Evolutionary conservation across 768 basidiomycete genomes (phyloP).

Genomic region (Tulasnella sp.): DNA sequence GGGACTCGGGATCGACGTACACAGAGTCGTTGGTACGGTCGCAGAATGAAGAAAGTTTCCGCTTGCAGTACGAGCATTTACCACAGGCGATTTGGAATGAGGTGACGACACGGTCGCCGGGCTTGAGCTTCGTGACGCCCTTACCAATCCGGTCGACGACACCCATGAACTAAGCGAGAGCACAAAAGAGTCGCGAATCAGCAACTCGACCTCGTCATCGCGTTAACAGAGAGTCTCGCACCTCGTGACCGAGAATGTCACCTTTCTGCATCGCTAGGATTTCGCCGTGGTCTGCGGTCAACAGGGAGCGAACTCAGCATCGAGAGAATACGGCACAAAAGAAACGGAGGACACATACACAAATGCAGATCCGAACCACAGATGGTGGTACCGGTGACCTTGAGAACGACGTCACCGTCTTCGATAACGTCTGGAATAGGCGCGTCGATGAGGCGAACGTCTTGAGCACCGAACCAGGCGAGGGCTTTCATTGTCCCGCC

Average conservation of each 20-base stretch:
- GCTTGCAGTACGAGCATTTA: constrained; percentile 60
- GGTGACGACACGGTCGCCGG: constrained; percentile 67
- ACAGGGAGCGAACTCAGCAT: not conserved
- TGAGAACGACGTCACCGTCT: constrained; percentile 65
- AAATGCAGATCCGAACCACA: constrained; percentile 47
- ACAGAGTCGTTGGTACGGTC: constrained; percentile 61
- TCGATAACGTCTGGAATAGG: constrained; percentile 56
- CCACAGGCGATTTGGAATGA: constrained; percentile 76
- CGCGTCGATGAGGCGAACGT: constrained; percentile 41
- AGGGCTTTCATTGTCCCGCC: constrained; percentile 60
- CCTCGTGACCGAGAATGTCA: constrained; percentile 70
- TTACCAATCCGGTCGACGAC: constrained; percentile 58
- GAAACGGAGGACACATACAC: not conserved
- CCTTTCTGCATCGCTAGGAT: constrained; percentile 61
- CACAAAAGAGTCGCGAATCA: not conserved
- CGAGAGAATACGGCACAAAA: not conserved
- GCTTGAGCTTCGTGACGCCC: constrained; percentile 49
- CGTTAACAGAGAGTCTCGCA: constrained; percentile 22
- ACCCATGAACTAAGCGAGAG: constrained; percentile 49
- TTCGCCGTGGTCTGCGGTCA: constrained; percentile 45
- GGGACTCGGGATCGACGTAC: constrained; percentile 32
- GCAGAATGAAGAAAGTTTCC: constrained; percentile 66
- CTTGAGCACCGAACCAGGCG: constrained; percentile 52
- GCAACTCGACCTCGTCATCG: not conserved
- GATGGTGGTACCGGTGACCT: constrained; percentile 68